phyloP scores from a whole-genome alignment of 2,329 filamentous ascomycete species.

The Colletotrichum sublineola region DNA sequence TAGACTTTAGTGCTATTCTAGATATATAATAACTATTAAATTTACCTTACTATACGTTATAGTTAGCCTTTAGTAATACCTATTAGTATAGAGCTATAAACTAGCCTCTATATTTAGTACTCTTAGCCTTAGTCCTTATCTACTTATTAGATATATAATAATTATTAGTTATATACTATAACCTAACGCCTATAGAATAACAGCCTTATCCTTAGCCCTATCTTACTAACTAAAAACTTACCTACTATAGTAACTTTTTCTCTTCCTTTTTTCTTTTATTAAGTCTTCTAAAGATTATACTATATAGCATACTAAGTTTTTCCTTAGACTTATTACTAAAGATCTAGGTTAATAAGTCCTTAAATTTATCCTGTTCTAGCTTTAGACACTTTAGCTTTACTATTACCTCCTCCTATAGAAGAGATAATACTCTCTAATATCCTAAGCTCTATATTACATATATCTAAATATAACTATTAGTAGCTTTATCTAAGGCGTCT shows the following conservation, averaged over 20 bases:
- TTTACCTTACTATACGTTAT: not conserved
- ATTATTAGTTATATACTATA: not conserved
- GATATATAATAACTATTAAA: not conserved
- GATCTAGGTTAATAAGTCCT: not conserved
- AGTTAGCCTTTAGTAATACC: constrained; percentile 2
- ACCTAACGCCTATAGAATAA: constrained; percentile 5
- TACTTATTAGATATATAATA: constrained; percentile 1
- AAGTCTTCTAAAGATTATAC: not conserved
- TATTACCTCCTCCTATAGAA: constrained; percentile 5
- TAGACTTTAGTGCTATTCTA: not conserved
- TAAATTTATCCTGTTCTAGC: not conserved
- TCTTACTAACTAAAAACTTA: not conserved
- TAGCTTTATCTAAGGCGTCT: constrained; percentile 4
- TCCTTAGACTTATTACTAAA: not conserved
- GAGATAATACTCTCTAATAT: constrained; percentile 1
- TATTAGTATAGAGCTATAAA: not conserved
- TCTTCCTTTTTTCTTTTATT: not conserved
- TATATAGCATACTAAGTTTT: constrained; percentile 5
- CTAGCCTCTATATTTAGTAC: not conserved
- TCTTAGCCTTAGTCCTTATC: not conserved
- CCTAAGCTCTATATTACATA: not conserved
- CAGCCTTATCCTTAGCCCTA: not conserved
- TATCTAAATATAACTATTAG: not conserved
- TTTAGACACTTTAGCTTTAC: not conserved
- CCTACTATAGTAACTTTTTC: not conserved